phyloP scores from a whole-genome alignment of 495 filamentous ascomycete species.

The Penicillium steckii region DNA sequence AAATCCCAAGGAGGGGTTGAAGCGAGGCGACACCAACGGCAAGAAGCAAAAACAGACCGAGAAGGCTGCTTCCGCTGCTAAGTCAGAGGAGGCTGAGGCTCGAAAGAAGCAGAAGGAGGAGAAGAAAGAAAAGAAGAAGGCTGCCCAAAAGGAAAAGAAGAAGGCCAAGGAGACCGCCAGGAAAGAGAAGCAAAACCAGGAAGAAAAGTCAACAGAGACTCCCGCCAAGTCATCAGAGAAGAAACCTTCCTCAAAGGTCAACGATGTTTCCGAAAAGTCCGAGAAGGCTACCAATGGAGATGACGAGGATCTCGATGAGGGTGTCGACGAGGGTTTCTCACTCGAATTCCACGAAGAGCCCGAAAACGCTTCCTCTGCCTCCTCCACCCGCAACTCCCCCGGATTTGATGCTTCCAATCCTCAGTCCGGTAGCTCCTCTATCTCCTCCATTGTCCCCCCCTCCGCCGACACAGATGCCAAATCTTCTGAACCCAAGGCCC shows the following conservation, averaged over 20 bases:
- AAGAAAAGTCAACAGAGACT: conserved; percentile 29
- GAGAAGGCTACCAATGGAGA: conserved; percentile 23
- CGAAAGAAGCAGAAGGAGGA: conserved; percentile 44
- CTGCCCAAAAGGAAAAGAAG: conserved; percentile 46
- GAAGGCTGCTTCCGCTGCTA: conserved; percentile 20
- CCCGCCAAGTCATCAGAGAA: conserved; percentile 18
- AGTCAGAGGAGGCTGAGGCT: conserved; percentile 38
- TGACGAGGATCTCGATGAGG: conserved; percentile 36
- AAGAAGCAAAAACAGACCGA: conserved; percentile 38
- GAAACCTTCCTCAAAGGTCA: conserved; percentile 14
- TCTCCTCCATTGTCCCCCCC: conserved; percentile 65
- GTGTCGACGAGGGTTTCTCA: conserved; percentile 45
- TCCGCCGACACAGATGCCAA: conserved; percentile 38
- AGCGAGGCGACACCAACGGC: conserved; percentile 26
- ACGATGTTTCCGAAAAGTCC: conserved; percentile 32
- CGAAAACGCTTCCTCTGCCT: conserved; percentile 46
- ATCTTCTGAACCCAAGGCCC: conserved; percentile 37
- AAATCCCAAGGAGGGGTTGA: conserved; percentile 40
- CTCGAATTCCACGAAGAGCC: conserved; percentile 39
- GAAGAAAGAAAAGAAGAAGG: conserved; percentile 52
- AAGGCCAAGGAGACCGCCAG: conserved; percentile 47
- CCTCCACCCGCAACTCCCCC: conserved; percentile 60
- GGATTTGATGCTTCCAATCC: conserved; percentile 59
- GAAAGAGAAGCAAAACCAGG: conserved; percentile 41
- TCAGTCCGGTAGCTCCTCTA: conserved; percentile 67